phyloP scores from a whole-genome alignment of 257 asterid species.

The Lycium ferocissimum region DNA sequence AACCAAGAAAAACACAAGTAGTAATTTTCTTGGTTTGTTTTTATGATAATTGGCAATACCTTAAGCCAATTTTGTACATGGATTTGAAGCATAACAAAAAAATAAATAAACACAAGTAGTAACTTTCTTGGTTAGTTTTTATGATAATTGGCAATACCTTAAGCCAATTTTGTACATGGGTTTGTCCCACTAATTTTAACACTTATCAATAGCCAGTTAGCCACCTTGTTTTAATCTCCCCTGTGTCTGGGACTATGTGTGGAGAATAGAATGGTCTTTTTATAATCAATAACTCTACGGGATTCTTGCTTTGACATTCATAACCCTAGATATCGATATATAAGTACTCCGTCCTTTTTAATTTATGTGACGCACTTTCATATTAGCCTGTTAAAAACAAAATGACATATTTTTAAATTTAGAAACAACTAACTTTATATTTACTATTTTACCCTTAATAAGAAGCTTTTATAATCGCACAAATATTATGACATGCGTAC shows the following conservation, averaged over 20 bases:
- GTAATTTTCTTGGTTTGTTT: neutral
- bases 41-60: slow-evolving; percentile 4
- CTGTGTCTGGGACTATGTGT: neutral
- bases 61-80: slow-evolving; percentile 13
- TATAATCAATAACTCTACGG: neutral
- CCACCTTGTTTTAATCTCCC: neutral
- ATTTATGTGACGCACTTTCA: no score
- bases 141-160: slow-evolving; percentile 7
- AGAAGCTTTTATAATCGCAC: no score
- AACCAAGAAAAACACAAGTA: no score
- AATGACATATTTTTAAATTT: no score
- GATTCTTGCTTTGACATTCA: neutral
- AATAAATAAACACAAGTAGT: no score
- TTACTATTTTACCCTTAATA: no score
- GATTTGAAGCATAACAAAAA: no score
- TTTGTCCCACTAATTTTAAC: neutral
- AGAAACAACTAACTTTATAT: no score
- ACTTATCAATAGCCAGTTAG: neutral
- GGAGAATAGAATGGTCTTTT: neutral
- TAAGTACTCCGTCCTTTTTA: no score
- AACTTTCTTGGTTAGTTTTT: neutral
- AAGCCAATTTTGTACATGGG: slow-evolving; percentile 1
- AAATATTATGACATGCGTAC: no score
- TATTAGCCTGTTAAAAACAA: no score
- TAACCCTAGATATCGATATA: no score